phyloP scores from a whole-genome alignment of 768 basidiomycete genomes.

The Calocybe indica region DNA sequence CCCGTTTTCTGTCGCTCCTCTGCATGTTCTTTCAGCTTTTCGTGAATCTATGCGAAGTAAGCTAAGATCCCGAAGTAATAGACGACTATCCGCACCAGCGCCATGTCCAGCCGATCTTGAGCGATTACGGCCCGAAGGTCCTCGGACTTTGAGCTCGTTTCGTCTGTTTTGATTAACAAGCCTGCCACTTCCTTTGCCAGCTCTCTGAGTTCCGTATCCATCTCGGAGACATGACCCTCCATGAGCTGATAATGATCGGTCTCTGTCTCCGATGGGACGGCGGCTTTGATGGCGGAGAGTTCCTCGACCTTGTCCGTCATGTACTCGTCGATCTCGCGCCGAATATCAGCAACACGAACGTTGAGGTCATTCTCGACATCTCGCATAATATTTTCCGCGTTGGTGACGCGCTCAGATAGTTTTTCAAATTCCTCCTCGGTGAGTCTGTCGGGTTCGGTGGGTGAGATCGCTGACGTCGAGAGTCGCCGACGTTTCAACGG shows the following conservation, averaged over 20 bases:
- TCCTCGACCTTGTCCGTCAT: slow-evolving; percentile 15
- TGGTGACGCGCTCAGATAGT: slow-evolving; percentile 11
- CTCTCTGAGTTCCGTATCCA: too few relatives aligned
- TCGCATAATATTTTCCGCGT: slow-evolving; percentile 11
- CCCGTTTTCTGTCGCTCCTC: slow-evolving; percentile 10
- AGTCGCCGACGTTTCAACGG: slow-evolving; percentile 25
- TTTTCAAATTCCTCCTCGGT: slow-evolving; percentile 10
- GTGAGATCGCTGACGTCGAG: slow-evolving; percentile 3
- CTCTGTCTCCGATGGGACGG: neutral
- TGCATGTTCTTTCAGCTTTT: slow-evolving; percentile 11
- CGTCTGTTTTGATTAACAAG: neutral
- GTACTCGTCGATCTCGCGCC: slow-evolving; percentile 13
- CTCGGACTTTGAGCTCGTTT: too few relatives aligned
- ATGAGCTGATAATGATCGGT: too few relatives aligned
- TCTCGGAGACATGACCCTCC: too few relatives aligned
- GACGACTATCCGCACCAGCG: too few relatives aligned
- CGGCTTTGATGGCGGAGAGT: slow-evolving; percentile 1
- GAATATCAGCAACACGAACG: slow-evolving; percentile 12
- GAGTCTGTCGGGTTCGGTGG: neutral
- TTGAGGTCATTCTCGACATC: slow-evolving; percentile 17
- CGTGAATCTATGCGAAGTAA: slow-evolving; percentile 12
- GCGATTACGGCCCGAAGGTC: too few relatives aligned
- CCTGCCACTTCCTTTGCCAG: neutral
- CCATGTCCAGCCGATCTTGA: too few relatives aligned
- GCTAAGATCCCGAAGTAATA: neutral